These are phyloP conservation scores for Gossypium laxum DNA, from an alignment of 441 rosid genomes.

Conservation along the genomic window DNA sequence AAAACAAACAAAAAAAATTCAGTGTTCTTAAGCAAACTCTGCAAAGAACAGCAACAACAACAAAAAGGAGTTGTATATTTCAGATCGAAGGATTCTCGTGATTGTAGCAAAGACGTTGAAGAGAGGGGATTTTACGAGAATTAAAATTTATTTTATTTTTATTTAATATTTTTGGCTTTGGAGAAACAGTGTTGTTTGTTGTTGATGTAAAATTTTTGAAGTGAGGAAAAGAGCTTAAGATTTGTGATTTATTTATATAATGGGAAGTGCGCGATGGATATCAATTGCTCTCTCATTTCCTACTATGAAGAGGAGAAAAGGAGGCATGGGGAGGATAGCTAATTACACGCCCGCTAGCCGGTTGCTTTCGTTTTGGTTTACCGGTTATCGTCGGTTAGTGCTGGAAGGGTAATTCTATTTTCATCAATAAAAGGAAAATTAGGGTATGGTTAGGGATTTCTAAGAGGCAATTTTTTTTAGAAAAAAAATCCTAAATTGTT, in stretches of 20 bases:
- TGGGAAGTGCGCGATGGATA: conserved; percentile 5
- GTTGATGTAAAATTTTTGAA: neutral
- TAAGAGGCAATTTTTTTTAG: too few species aligned
- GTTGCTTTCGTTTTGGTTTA: neutral
- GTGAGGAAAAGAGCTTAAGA: conserved; percentile 8
- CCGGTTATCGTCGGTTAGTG: neutral
- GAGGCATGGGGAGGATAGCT: conserved; percentile 22
- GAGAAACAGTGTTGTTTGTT: neutral
- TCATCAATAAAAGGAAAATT: neutral
- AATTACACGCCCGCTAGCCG: conserved; percentile 24
- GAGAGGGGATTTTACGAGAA: conserved; percentile 18
- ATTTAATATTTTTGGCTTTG: neutral
- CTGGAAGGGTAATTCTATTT: neutral
- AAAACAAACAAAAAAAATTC: conserved; percentile 2
- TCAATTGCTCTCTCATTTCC: conserved; percentile 3
- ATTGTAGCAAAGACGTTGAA: neutral
- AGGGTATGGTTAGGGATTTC: neutral
- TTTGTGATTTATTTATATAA: conserved; percentile 13
- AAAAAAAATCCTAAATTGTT: too few species aligned
- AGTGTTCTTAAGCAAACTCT: conserved; percentile 16
- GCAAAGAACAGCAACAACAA: neutral
- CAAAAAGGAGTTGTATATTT: neutral
- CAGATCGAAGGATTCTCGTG: conserved; percentile 7
- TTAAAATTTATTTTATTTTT: neutral
- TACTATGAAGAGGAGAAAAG: neutral